Evolutionary conservation across 2,329 filamentous ascomycete genomes (phyloP), one percentile per base, ranked within the genome.

Genomic region (Claviceps cyperi): DNA sequence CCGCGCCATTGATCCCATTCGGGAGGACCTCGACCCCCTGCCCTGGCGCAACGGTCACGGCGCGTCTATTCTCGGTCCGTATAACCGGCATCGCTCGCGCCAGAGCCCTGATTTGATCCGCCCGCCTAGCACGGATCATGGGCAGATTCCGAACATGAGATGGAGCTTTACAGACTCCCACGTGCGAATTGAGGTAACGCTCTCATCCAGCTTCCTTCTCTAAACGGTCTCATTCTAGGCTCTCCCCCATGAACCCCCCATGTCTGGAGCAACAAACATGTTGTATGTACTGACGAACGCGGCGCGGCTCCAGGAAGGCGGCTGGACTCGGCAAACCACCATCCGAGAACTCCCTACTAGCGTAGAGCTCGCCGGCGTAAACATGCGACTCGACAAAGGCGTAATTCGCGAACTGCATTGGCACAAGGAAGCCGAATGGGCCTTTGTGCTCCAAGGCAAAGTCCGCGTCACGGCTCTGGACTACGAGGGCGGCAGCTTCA

Each of bases 341-440:
- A 67, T 80, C 15, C 74, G 78, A 35, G 80, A 84, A 64, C 70
- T 86, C 3, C 73, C 76, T 35, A 75, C 75, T 7, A 83, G 79
- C 56, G 72, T 78, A n/a, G 81, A 87, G 60, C 74, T 89, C 43
- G 84, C 84, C 2, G 80, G 81, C 40, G 84, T 88, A 50, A 86
- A 89, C 62, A 89, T 89, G 84, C 77, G 84, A 11, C 76, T 89
- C 2, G 83, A 82, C 39, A 68, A 78, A 54, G 83, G 83, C 37
- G 84, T 82, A 35, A 86, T 86, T 57, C 81, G 84, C 28, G 84
- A 89, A 62, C 71, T 89, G 8, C 84, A 89, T 61, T 89, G 84
- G 84, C 84, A 89, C 69, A 86, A 84, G 57, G 81, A 86, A 62
- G 83, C 82, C 38, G 84, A 89, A 60, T 88, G 84, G 84, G 82